Evolutionary conservation across 2,329 filamentous ascomycete genomes (phyloP).

Genomic region (Fusarium caatingaense): DNA sequence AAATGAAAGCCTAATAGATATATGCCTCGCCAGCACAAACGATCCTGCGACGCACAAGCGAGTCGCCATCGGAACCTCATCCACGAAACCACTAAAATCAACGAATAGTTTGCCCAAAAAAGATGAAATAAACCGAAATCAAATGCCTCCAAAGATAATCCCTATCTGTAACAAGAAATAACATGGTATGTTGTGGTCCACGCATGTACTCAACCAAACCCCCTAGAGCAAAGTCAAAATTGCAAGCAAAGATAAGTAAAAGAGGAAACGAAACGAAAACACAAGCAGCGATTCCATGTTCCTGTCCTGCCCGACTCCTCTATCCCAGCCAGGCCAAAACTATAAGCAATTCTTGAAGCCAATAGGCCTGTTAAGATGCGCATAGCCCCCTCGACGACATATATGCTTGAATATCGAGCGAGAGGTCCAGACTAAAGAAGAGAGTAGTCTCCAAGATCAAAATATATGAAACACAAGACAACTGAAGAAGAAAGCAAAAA

Average conservation of each 20-base stretch:
- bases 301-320: constrained; percentile 52
- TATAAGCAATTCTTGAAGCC: constrained; percentile 49
- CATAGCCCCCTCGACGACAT: constrained; percentile 51
- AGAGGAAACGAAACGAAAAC: not conserved
- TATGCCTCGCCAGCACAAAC: constrained; percentile 43
- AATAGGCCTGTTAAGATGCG: constrained; percentile 47
- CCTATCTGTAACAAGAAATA: constrained; percentile 25
- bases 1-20: constrained; percentile 46
- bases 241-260: not conserved
- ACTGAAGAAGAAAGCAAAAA: constrained; percentile 16
- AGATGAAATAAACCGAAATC: constrained; percentile 21
- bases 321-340: constrained; percentile 53
- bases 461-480: constrained; percentile 24
- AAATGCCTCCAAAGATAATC: constrained; percentile 34
- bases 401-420: constrained; percentile 53
- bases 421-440: constrained; percentile 45
- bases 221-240: constrained; percentile 19
- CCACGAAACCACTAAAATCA: constrained; percentile 22
- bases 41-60: constrained; percentile 36
- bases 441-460: constrained; percentile 36
- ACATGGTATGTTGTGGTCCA: constrained; percentile 37
- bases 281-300: constrained; percentile 36
- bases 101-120: constrained; percentile 38
- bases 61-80: constrained; percentile 38
- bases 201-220: constrained; percentile 25